Percentiles rank a stretch among this genome's conserved stretches.
These are phyloP conservation scores for Microcyclosporella mali DNA, from an alignment of 2,329 filamentous ascomycete genomes.

Conservation along the genomic window DNA sequence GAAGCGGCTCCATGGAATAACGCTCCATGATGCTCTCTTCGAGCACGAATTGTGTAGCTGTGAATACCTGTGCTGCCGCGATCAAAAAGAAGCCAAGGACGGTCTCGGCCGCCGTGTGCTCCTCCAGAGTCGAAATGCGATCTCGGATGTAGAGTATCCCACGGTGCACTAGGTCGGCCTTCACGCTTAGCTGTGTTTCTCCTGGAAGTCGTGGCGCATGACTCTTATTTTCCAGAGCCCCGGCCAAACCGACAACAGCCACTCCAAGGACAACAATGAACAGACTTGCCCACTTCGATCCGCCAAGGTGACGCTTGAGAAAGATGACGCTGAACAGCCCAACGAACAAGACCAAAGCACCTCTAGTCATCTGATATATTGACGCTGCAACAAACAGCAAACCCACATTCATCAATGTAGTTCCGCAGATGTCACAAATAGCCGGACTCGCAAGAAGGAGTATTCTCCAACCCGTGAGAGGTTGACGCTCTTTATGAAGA, in stretches of 20 bases:
- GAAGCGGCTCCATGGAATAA: slow-evolving; percentile 75
- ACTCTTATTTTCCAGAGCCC: slow-evolving; percentile 68
- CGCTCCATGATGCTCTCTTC: slow-evolving; percentile 88
- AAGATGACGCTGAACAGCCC: slow-evolving; percentile 93
- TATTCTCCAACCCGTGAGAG: slow-evolving; percentile 64
- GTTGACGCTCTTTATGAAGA: slow-evolving; percentile 44
- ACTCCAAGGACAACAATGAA: slow-evolving; percentile 84
- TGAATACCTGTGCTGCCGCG: slow-evolving; percentile 92
- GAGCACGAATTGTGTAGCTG: slow-evolving; percentile 89
- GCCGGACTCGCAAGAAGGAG: slow-evolving; percentile 75
- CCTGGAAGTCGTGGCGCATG: slow-evolving; percentile 31
- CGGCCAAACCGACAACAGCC: slow-evolving; percentile 80
- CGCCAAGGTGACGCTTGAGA: slow-evolving; percentile 66
- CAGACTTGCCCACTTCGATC: slow-evolving; percentile 91
- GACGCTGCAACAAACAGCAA: slow-evolving; percentile 89
- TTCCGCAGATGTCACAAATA: slow-evolving; percentile 88
- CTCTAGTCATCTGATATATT: slow-evolving; percentile 98
- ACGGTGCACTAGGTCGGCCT: slow-evolving; percentile 14
- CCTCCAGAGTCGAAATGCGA: slow-evolving; percentile 33
- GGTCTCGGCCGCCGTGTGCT: slow-evolving; percentile 58
- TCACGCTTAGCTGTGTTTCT: slow-evolving; percentile 26
- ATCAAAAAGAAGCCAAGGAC: slow-evolving; percentile 83
- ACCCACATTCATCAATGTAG: slow-evolving; percentile 95
- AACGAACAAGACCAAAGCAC: slow-evolving; percentile 90
- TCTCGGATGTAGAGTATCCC: slow-evolving; percentile 21